These are phyloP conservation scores for Cyclotella sp. DNA, from an alignment of 108 stramenopile species.

Conservation along the genomic window DNA sequence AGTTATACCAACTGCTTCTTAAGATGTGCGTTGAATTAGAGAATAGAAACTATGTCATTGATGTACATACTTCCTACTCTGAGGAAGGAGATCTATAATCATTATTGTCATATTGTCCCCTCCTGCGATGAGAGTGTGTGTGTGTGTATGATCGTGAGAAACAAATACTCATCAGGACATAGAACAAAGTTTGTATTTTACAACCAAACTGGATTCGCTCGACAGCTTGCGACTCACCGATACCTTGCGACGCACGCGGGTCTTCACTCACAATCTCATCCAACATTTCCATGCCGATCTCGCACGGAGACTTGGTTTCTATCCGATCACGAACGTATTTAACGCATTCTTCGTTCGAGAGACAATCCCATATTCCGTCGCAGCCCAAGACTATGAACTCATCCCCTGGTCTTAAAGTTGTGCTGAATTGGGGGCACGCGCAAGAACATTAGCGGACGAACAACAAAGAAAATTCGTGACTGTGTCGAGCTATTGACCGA, in stretches of 20 bases:
- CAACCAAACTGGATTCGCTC: no score
- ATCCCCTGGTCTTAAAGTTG: slow-evolving; percentile 60
- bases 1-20: background rate
- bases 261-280: slow-evolving; percentile 85
- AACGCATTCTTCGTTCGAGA: slow-evolving; percentile 91
- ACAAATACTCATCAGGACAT: no score
- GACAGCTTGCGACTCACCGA: slow-evolving; percentile 47
- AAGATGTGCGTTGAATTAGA: background rate
- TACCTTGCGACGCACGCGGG: slow-evolving; percentile 89
- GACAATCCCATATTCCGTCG: slow-evolving; percentile 98
- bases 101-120: slow-evolving; percentile 95
- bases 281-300: slow-evolving; percentile 85
- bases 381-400: slow-evolving; percentile 95
- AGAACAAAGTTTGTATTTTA: no score
- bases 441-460: background rate
- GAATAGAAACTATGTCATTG: slow-evolving; percentile 10
- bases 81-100: slow-evolving; percentile 84
- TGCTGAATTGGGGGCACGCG: slow-evolving; percentile 16
- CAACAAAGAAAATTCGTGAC: background rate
- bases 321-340: slow-evolving; percentile 88
- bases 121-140: background rate
- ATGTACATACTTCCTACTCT: slow-evolving; percentile 47
- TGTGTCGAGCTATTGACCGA: background rate
- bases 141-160: no score
- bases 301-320: slow-evolving; percentile 61